phyloP scores from a whole-genome alignment of 2,329 filamentous ascomycete genomes.

The Cladosporium phlei region DNA sequence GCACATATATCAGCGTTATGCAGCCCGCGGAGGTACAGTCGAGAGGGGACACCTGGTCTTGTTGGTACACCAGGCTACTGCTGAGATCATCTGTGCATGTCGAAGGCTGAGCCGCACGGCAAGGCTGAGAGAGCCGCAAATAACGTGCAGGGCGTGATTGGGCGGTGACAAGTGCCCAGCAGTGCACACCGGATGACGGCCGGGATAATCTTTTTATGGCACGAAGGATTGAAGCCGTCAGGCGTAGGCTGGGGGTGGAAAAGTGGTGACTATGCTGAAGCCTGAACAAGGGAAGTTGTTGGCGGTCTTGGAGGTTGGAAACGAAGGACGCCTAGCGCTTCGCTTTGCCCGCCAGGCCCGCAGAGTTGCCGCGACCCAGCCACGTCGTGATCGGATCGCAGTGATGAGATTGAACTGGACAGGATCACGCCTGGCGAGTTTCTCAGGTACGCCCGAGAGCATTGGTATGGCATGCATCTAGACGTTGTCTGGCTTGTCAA shows the following conservation, averaged over 20 bases:
- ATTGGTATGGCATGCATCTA: too few species aligned
- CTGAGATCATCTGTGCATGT: neutral
- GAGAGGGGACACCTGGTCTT: too few species aligned
- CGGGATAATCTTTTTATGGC: neutral
- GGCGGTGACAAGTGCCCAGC: conserved; percentile 1
- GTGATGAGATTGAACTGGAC: too few species aligned
- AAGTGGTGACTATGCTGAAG: neutral
- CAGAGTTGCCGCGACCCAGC: conserved; percentile 1
- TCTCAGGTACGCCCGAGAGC: too few species aligned
- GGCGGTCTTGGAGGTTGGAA: neutral
- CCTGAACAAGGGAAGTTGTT: neutral
- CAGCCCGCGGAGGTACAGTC: too few species aligned
- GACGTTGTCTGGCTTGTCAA: too few species aligned
- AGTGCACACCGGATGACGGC: neutral
- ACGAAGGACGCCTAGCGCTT: neutral
- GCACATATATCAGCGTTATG: neutral
- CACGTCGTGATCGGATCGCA: neutral
- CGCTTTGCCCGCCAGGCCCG: neutral
- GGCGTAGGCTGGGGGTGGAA: neutral
- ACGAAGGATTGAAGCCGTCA: neutral
- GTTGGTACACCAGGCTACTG: too few species aligned
- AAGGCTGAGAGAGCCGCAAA: neutral
- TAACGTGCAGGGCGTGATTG: neutral
- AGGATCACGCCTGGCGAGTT: too few species aligned
- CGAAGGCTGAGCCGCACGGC: neutral